phyloP scores from a whole-genome alignment of 805 yeast genomes.

The Pichia thaimueangensis region DNA sequence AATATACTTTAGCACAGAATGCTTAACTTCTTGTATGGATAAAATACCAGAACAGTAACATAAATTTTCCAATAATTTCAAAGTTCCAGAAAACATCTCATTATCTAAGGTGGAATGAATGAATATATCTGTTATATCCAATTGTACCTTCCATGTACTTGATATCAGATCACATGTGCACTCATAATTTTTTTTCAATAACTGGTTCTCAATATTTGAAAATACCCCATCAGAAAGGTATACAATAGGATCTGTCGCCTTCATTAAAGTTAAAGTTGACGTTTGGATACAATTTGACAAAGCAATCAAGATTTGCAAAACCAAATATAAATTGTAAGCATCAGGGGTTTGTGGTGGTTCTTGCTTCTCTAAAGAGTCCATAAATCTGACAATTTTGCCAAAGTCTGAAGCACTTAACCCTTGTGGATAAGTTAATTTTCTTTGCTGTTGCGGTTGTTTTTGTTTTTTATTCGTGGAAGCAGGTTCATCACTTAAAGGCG shows the following conservation, averaged over 20 bases:
- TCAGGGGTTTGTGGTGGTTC: conserved; percentile 69
- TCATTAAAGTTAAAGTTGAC: conserved; percentile 35
- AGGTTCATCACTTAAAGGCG: conserved; percentile 9
- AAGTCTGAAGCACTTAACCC: conserved; percentile 4
- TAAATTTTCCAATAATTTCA: conserved; percentile 71
- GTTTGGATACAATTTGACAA: conserved; percentile 66
- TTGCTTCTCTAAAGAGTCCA: conserved; percentile 74
- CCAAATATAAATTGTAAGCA: conserved; percentile 55
- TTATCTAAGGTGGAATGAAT: conserved; percentile 63
- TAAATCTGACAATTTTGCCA: conserved; percentile 35
- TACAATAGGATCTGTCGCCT: conserved; percentile 5
- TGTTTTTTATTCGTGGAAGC: conserved; percentile 12
- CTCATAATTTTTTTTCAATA: conserved; percentile 10
- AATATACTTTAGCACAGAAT: conserved; percentile 46
- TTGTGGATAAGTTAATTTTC: background rate
- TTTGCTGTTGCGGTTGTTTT: conserved; percentile 8
- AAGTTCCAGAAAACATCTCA: conserved; percentile 58
- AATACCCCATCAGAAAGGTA: conserved; percentile 8
- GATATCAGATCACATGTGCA: conserved; percentile 25
- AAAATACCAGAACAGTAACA: conserved; percentile 79
- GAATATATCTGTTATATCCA: conserved; percentile 42
- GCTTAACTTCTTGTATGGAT: conserved; percentile 50
- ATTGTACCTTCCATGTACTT: conserved; percentile 35
- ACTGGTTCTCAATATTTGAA: conserved; percentile 13
- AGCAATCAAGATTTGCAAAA: conserved; percentile 45